Base-by-base conservation (phyloP, 345 rosid genomes). In the Adansonia digitata region DNA sequence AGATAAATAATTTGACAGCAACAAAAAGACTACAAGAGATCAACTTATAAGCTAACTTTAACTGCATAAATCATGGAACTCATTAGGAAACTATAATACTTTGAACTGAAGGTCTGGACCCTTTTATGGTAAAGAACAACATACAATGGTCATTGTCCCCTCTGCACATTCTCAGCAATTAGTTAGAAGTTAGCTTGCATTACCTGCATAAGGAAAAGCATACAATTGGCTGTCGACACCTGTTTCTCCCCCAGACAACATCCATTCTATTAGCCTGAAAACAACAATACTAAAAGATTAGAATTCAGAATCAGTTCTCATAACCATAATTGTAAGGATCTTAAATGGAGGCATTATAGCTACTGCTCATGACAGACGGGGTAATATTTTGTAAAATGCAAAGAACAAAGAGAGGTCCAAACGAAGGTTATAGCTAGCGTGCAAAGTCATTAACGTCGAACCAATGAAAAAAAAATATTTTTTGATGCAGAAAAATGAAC, bases 171-270 rank as follows among this genome's bases (percentile, higher is more conserved):
- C 63, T 26, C 26, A 55, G 53, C 55, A 49, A 65, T 45, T 35
- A 31, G 29, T 27, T 42, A 69, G 53, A 60, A 20, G n/a, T 51
- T 26, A 77, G 63, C 35, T 34, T 20, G 4, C 74, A 71, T 85
- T 74, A 93, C 99, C 98, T 95, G 99, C 87, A 95, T 73, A 71
- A 87, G 77, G 81, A 95, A 95, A 66, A 95, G 97, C 66, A 95
- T 80, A 93, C 80, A 95, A 39, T 71, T 95, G 99, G 48, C 99
- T 98, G 76, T 88, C 90, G 59, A 95, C 99, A 3, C 99, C 99
- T 12, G 99, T 93, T 88, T 95, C 98, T 75, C 99, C 99, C 99
- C 99, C 99, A 93, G 24, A 95, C 99, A 64, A 95, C 99, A 83
- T 95, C 99, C 99, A 95, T 95, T 77, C 99, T 89, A 85, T 95